Evolutionary conservation across 805 yeast species (phyloP).

Genomic region (Candida mattraensis): DNA sequence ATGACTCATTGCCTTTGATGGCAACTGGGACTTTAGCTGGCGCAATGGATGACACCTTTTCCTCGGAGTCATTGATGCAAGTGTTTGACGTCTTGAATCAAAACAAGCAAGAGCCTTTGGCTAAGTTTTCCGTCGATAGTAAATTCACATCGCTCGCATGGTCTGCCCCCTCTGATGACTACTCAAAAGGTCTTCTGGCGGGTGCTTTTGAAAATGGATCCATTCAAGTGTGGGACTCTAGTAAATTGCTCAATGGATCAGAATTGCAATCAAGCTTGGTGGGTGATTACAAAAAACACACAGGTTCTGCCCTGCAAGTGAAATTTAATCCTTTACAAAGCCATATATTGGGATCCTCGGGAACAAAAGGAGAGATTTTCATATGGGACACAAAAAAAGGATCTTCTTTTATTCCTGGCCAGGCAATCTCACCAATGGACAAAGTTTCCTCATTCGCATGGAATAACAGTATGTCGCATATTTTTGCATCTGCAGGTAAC

Average conservation of each 20-base stretch:
- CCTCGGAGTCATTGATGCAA: constrained; percentile 74
- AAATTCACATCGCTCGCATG: constrained; percentile 82
- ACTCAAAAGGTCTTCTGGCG: constrained; percentile 62
- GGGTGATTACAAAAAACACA: constrained; percentile 56
- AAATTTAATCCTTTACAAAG: constrained; percentile 75
- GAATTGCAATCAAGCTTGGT: constrained; percentile 46
- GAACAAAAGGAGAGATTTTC: constrained; percentile 82
- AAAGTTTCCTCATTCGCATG: constrained; percentile 82
- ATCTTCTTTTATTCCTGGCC: constrained; percentile 66
- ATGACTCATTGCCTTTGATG: constrained; percentile 66
- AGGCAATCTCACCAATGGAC: constrained; percentile 75
- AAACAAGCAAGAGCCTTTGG: constrained; percentile 43
- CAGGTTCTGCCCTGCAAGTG: constrained; percentile 68
- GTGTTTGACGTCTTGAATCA: constrained; percentile 75
- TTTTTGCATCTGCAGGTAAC: constrained; percentile 86
- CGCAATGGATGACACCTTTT: constrained; percentile 85
- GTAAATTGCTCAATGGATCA: constrained; percentile 43
- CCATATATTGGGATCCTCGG: constrained; percentile 81
- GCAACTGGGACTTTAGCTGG: constrained; percentile 97
- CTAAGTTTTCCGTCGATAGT: constrained; percentile 48
- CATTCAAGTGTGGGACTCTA: constrained; percentile 75
- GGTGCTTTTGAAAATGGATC: constrained; percentile 88
- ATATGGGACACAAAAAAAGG: constrained; percentile 82
- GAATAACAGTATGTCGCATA: constrained; percentile 82
- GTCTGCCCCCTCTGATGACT: constrained; percentile 57